Evolutionary conservation across 179 eudicot species (phyloP).

Genomic region (Pouteria campechiana): DNA sequence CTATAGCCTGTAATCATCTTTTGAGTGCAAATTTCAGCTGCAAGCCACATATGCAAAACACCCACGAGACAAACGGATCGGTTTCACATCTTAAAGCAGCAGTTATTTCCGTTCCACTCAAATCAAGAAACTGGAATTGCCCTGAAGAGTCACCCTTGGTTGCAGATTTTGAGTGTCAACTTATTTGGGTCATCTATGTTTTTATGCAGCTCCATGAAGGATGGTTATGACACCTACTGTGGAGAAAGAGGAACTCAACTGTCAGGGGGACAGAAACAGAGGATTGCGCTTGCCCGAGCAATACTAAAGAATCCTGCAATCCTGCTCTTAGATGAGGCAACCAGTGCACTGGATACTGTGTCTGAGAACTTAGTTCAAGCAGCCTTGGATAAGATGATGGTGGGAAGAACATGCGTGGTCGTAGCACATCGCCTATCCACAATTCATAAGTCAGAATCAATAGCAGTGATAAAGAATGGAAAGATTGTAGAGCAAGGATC

Average conservation of each 20-base stretch:
- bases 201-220: conserved; percentile 40
- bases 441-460: conserved; percentile 29
- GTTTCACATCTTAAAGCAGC: too few relatives aligned
- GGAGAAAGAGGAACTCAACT: conserved; percentile 43
- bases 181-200: not conserved
- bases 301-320: conserved; percentile 37
- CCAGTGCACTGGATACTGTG: conserved; percentile 41
- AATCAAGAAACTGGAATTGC: too few relatives aligned
- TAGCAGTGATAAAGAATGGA: conserved; percentile 40
- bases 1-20: too few relatives aligned
- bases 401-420: conserved; percentile 29
- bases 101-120: too few relatives aligned
- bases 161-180: not conserved
- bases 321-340: conserved; percentile 40
- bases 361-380: conserved; percentile 39
- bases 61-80: too few relatives aligned
- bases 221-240: conserved; percentile 36
- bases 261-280: conserved; percentile 47
- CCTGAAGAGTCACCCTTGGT: too few relatives aligned
- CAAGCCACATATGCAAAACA: too few relatives aligned
- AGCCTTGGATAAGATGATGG: conserved; percentile 43
- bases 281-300: conserved; percentile 41
- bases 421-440: conserved; percentile 46
- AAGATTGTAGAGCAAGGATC: conserved; percentile 35
- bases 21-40: too few relatives aligned